These are phyloP conservation scores for Agaricales sp. DNA, from an alignment of 1,284 basidiomycete species.

Conservation along the genomic window DNA sequence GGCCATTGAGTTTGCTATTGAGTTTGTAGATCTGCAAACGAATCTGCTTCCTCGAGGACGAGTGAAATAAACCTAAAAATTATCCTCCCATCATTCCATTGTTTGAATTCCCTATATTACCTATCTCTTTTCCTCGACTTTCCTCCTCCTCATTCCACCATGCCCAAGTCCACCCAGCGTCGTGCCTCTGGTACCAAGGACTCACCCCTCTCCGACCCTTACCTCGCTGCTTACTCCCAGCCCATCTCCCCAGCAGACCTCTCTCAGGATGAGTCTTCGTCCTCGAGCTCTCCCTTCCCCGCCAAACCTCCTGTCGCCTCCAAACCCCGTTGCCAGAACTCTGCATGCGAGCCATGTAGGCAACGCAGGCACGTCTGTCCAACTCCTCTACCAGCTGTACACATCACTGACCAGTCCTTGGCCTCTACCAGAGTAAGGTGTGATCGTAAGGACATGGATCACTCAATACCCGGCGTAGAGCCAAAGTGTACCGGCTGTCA, in stretches of 20 bases:
- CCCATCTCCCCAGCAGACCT: neutral
- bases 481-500: conserved; percentile 79
- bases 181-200: too few relatives aligned
- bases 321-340: conserved; percentile 61
- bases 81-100: conserved; percentile 1
- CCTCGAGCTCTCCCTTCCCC: neutral
- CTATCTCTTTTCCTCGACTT: neutral
- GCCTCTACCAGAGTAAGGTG: conserved; percentile 52
- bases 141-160: neutral
- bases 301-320: neutral
- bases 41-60: too few relatives aligned
- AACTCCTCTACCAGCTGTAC: conserved; percentile 4
- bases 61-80: neutral
- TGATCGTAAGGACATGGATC: conserved; percentile 65
- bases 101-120: neutral
- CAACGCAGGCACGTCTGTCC: conserved; percentile 53
- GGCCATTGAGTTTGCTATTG: too few relatives aligned
- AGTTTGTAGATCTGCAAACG: too few relatives aligned
- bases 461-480: conserved; percentile 35
- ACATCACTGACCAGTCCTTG: neutral
- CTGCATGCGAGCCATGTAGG: conserved; percentile 83
- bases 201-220: neutral
- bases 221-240: neutral
- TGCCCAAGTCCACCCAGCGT: too few relatives aligned
- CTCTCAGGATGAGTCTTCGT: neutral